Conservation (phyloP, 805 yeast species). For the Jamesozyma spencerorum region DNA sequence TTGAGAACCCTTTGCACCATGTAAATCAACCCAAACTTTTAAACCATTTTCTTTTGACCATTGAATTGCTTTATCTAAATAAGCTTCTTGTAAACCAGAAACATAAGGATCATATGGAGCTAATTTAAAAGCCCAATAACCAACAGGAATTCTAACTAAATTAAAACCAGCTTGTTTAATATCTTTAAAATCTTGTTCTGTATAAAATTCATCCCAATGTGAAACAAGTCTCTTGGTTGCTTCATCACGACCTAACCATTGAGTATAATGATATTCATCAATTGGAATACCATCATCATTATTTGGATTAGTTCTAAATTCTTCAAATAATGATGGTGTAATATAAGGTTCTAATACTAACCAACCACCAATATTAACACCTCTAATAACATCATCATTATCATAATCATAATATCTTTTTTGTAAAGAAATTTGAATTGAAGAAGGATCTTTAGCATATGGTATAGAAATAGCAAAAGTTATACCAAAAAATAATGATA, state of each 20-base stretch:
- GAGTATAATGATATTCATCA: constrained; percentile 70
- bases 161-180: constrained; percentile 63
- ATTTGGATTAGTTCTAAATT: constrained; percentile 31
- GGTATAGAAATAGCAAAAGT: constrained; percentile 13
- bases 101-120: constrained; percentile 70
- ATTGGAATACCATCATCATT: constrained; percentile 47
- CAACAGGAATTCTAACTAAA: constrained; percentile 82
- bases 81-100: constrained; percentile 57
- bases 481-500: background rate
- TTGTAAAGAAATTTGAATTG: constrained; percentile 13
- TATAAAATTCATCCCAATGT: constrained; percentile 77
- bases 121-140: constrained; percentile 81
- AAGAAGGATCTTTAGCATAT: constrained; percentile 7
- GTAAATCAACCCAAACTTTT: constrained; percentile 85
- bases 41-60: constrained; percentile 61
- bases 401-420: constrained; percentile 21
- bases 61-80: constrained; percentile 63
- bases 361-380: constrained; percentile 89
- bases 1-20: constrained; percentile 96
- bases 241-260: constrained; percentile 49
- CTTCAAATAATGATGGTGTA: constrained; percentile 66
- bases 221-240: constrained; percentile 43
- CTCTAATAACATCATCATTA: constrained; percentile 28
- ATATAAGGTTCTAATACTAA: constrained; percentile 79
- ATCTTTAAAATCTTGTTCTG: constrained; percentile 57